Conservation (phyloP, 306 rosid species). For the Lotus japonicus region DNA sequence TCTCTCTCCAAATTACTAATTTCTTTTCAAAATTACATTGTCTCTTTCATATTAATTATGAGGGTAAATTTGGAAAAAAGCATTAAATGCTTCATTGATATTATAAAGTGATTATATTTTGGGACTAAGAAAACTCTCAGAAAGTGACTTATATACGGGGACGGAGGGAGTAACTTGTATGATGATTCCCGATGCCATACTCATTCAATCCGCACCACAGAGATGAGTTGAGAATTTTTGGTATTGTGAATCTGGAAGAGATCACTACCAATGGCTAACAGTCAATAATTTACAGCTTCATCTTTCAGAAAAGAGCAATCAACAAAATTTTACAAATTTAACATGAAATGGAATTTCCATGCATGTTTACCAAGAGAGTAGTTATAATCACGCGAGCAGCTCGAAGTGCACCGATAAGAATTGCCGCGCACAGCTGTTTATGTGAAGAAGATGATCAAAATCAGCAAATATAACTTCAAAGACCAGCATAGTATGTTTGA, state of each 20-base stretch:
- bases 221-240: not conserved
- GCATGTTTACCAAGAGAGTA: not conserved
- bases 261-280: not conserved
- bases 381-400: not conserved
- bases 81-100: too few species aligned
- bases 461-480: not conserved
- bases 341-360: not conserved
- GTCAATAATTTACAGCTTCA: conserved; percentile 14
- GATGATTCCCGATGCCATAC: not conserved
- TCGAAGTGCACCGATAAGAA: not conserved
- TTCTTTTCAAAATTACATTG: too few species aligned
- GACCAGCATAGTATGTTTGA: not conserved
- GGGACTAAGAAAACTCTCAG: too few species aligned
- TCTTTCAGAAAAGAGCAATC: not conserved
- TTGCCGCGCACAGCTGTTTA: not conserved
- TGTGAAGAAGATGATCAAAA: conserved; percentile 2
- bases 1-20: too few species aligned
- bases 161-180: too few species aligned
- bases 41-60: too few species aligned
- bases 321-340: conserved; percentile 4
- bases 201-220: not conserved
- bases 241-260: not conserved
- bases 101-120: too few species aligned
- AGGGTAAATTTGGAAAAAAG: too few species aligned
- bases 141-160: too few species aligned